phyloP scores from a whole-genome alignment of 345 rosid species.

The Passiflora organensis region DNA sequence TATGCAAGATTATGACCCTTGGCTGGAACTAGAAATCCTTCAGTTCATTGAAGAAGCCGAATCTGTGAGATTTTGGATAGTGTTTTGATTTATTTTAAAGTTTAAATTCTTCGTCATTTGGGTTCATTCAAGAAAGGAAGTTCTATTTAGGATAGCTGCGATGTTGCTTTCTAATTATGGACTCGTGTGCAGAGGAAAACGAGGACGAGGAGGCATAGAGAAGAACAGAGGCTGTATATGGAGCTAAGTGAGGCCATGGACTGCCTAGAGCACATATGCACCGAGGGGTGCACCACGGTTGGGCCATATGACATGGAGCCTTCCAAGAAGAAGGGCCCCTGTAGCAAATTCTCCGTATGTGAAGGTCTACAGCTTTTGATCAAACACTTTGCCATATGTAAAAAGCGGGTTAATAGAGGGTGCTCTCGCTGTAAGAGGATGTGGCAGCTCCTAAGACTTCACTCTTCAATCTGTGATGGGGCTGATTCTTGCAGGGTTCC shows the following conservation, averaged over 20 bases:
- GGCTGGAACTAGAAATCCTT: slow-evolving; percentile 72
- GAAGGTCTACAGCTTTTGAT: slow-evolving; percentile 66
- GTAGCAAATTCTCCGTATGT: slow-evolving; percentile 57
- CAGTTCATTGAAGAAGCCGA: slow-evolving; percentile 72
- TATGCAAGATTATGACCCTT: slow-evolving; percentile 66
- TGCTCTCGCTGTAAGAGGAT: slow-evolving; percentile 72
- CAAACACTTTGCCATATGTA: slow-evolving; percentile 65
- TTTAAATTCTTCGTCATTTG: no score
- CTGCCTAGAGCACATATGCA: slow-evolving; percentile 82
- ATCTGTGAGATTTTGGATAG: slow-evolving; percentile 48
- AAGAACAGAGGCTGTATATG: slow-evolving; percentile 52
- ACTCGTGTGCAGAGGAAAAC: slow-evolving; percentile 52
- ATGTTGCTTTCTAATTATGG: not conserved
- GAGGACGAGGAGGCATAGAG: slow-evolving; percentile 43
- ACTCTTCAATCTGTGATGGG: slow-evolving; percentile 63
- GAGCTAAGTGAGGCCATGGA: slow-evolving; percentile 82
- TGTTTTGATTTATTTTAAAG: no score
- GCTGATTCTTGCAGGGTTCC: slow-evolving; percentile 64
- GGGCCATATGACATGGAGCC: slow-evolving; percentile 48
- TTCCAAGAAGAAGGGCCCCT: slow-evolving; percentile 29
- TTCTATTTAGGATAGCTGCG: no score
- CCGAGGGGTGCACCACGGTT: slow-evolving; percentile 72
- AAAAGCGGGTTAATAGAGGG: slow-evolving; percentile 50
- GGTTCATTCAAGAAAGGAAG: no score
- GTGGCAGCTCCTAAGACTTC: slow-evolving; percentile 90